Evolutionary conservation across 805 yeast species (phyloP), one percentile per base, ranked within the genome.

Genomic region (Lipomyces chichibuensis): DNA sequence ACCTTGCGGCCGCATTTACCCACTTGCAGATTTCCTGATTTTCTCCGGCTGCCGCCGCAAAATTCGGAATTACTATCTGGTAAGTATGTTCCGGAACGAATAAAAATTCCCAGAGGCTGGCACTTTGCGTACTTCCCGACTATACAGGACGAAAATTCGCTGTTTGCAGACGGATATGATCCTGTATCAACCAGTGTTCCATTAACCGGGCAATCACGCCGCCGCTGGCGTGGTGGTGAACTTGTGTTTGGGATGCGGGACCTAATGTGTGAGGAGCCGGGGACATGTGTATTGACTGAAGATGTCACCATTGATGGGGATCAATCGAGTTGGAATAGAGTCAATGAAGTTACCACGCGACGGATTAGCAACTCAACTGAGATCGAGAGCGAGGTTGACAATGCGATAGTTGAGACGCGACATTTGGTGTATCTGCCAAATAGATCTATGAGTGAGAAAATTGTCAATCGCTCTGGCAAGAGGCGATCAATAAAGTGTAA

Each of bases 221-320:
- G 70, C 32, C 60, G 71, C 20, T 67, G 71, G 71, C 58, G 65
- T 20, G 67, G 68, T 32, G 71, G 71, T 11, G 62, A 60, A 39
- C 53, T 69, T 54, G 49, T 29, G 37, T 64, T 67, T 20, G 20
- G 20, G 20, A 29, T 17, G 14, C 23, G 56, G n/a, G 61, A 43
- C 2, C 20, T 60, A 13, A n/a, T 56, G 35, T 46, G 61, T 25
- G 67, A 64, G 39, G 11, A 8, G 17, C 54, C 63, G 4, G 62
- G 62, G 23, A 43, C 51, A 7, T 65, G 67, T 29, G 32, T 35
- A 6, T 20, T 65, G 29, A 25, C 61, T 2, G 64, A 57, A 17
- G 53, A 59, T 3, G 60, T 60, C 9, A 17, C 49, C 4, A 25
- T 37, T 43, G 37, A n/a, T 32, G 27, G 43, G 9, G 56, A 39